Evolutionary conservation across 768 basidiomycete genomes (phyloP), one percentile per base, ranked within the genome.

Genomic region (Lyophyllum decastes): DNA sequence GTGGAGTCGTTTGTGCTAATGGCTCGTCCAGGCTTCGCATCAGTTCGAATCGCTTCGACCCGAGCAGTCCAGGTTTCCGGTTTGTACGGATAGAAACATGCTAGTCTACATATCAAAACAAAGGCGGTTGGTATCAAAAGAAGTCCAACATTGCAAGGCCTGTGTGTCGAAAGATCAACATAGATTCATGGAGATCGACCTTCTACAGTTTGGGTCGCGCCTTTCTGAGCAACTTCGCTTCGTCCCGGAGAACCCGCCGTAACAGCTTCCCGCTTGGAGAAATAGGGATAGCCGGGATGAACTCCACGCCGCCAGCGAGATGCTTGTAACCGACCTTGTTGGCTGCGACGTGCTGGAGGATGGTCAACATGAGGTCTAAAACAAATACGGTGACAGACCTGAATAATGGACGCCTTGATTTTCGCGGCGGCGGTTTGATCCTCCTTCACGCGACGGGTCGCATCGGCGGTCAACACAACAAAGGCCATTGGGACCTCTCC

Each of bases 401-500:
- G 78, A 21, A 67, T 67, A 40, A 88, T 82, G 0, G 77, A 77
- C 24, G 62, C 68, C 63, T 81, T 81, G 48, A 85, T 73, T 2
- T 63, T 68, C 14, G 68, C 65, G 0, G 66, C 64, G 25, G 73
- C 70, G 24, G 1, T 57, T 1, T 73, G 68, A 47, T 72, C 66
- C 34, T 68, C 53, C 22, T 64, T 59, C 11, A 76, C 67, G 27
- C 73, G 73, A 49, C 70, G 49, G 3, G 75, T 68, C 8, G 81
- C 79, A n/a, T 74, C 68, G 2, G 69, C 61, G 6, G 72, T 76
- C 4, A 88, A 75, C 0, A 83, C 84, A 2, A 90, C 79, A 62
- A 84, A 90, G 4, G 88, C 90, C 64, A 89, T 66, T 0, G 89
- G 89, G 6, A 88, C 72, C 66, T 91, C 89, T 16, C 89, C 89